Conservation (phyloP, 2,329 filamentous ascomycete species). For the Cytospora schulzeri region DNA sequence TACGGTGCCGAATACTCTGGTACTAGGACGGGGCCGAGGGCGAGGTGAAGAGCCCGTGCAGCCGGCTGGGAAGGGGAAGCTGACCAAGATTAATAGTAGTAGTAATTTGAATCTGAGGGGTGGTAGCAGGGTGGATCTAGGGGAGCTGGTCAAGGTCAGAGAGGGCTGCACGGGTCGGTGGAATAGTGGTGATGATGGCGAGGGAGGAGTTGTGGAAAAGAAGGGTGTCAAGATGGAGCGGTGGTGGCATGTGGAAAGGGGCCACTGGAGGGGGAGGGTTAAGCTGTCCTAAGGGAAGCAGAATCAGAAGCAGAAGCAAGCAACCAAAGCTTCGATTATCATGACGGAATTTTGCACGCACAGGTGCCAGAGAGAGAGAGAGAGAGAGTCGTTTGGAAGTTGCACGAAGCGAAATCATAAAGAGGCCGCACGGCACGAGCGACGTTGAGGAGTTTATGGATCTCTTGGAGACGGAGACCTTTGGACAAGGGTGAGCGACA, state of each 20-base stretch:
- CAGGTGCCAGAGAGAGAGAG: neutral
- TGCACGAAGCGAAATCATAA: neutral
- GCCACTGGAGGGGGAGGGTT: slow-evolving; percentile 35
- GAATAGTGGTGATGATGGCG: slow-evolving; percentile 34
- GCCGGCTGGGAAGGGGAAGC: slow-evolving; percentile 11
- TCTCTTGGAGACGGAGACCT: too few species aligned
- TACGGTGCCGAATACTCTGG: slow-evolving; percentile 29
- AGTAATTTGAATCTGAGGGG: slow-evolving; percentile 29
- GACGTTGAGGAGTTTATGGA: neutral
- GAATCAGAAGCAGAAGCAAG: neutral
- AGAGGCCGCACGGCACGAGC: neutral
- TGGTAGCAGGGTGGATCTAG: slow-evolving; percentile 10
- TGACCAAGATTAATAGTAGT: slow-evolving; percentile 21
- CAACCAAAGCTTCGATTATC: neutral
- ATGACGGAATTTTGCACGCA: neutral
- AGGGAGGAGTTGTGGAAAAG: slow-evolving; percentile 33
- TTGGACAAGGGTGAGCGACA: neutral
- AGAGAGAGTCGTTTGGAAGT: too few species aligned
- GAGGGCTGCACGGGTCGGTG: slow-evolving; percentile 39
- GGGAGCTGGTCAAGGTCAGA: slow-evolving; percentile 3
- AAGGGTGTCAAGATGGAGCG: slow-evolving; percentile 34
- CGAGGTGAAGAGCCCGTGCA: slow-evolving; percentile 32
- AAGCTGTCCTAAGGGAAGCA: slow-evolving; percentile 32
- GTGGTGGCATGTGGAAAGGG: slow-evolving; percentile 41
- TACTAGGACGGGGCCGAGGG: neutral